These are phyloP conservation scores for Pseudocercospora musae DNA, from an alignment of 2,329 filamentous ascomycete genomes.

Conservation along the genomic window DNA sequence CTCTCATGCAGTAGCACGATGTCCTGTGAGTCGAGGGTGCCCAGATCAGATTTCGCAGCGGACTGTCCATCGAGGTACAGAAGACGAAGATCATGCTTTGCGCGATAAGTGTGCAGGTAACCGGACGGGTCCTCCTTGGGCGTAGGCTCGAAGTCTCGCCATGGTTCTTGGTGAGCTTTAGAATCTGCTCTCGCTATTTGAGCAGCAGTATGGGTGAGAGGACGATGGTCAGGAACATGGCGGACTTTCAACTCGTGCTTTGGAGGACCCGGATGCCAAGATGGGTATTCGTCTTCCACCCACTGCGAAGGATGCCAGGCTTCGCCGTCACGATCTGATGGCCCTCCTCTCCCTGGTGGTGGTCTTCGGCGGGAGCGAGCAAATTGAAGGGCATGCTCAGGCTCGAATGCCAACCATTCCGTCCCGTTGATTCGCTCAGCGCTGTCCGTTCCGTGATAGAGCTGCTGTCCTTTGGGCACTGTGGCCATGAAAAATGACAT, in stretches of 20 bases:
- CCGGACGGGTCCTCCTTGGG: constrained; percentile 38
- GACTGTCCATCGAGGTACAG: constrained; percentile 70
- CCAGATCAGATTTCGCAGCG: constrained; percentile 62
- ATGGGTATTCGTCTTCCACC: background rate
- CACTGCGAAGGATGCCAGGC: constrained; percentile 11
- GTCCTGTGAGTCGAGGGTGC: constrained; percentile 68
- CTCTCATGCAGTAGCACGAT: constrained; percentile 51
- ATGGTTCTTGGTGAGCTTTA: background rate
- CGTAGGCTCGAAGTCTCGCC: background rate
- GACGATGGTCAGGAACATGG: constrained; percentile 5
- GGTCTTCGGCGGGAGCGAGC: constrained; percentile 40
- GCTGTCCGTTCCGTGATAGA: constrained; percentile 62
- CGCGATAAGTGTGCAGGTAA: constrained; percentile 65
- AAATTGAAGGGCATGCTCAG: constrained; percentile 69
- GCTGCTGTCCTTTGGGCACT: constrained; percentile 60
- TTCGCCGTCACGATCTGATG: constrained; percentile 1
- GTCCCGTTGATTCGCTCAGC: constrained; percentile 49
- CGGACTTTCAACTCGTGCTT: constrained; percentile 11
- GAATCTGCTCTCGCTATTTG: constrained; percentile 11
- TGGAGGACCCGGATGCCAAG: background rate
- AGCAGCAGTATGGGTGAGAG: constrained; percentile 11
- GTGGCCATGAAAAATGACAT: constrained; percentile 67
- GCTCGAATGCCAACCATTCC: constrained; percentile 75
- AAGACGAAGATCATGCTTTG: constrained; percentile 56
- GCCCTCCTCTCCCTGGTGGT: constrained; percentile 14